A percentile compares a stretch with the other conserved stretches of the same genome.
These are phyloP conservation scores for Heritiera fomes DNA, from an alignment of 345 rosid genomes.

Conservation along the genomic window DNA sequence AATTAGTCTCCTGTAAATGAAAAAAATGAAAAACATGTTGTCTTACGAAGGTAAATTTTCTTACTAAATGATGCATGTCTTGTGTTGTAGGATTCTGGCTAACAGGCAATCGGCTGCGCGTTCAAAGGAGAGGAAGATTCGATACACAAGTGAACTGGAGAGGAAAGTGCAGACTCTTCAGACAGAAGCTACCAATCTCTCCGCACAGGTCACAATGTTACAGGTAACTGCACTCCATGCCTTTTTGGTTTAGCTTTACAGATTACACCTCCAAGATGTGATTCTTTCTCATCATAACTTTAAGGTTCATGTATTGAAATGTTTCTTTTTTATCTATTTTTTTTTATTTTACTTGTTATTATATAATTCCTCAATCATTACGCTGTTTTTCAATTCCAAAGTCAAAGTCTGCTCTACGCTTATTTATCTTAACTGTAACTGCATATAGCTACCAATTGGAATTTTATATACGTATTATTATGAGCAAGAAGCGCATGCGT, in stretches of 20 bases:
- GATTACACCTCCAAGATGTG: background rate
- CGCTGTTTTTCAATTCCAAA: background rate
- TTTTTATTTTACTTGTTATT: background rate
- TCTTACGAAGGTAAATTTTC: background rate
- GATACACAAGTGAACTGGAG: slow-evolving; percentile 87
- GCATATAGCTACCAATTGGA: background rate
- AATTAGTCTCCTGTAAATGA: background rate
- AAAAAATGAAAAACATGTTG: background rate
- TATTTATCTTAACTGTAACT: background rate
- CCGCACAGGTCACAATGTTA: slow-evolving; percentile 93
- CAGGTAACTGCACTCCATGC: slow-evolving; percentile 53
- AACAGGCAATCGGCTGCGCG: slow-evolving; percentile 96
- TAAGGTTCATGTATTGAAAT: background rate
- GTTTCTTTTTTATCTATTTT: background rate
- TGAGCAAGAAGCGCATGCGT: background rate
- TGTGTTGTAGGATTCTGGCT: slow-evolving; percentile 69
- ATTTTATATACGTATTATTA: background rate
- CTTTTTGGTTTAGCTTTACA: background rate
- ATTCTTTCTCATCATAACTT: background rate
- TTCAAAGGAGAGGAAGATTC: slow-evolving; percentile 88
- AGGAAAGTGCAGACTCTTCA: slow-evolving; percentile 99
- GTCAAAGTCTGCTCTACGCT: background rate
- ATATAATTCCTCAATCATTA: background rate
- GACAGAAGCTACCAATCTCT: slow-evolving; percentile 91
- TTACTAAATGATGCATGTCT: background rate